These are phyloP conservation scores for Cutaneotrichosporon mucoides DNA, from an alignment of 1,284 basidiomycete genomes.

Conservation along the genomic window DNA sequence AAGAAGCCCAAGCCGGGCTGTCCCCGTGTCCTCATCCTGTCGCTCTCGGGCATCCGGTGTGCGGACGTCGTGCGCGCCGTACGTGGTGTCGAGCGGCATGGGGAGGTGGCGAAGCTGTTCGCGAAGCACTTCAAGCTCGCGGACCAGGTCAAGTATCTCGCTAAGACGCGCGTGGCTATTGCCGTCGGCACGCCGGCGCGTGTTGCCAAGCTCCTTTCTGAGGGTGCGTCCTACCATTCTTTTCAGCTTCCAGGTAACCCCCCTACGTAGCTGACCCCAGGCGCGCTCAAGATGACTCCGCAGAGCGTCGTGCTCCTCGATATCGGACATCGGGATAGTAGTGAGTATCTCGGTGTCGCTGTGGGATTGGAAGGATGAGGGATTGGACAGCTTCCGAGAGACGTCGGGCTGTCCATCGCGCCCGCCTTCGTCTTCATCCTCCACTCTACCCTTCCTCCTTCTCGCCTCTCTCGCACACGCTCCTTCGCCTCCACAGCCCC, in stretches of 20 bases:
- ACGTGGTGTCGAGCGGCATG: constrained; percentile 37
- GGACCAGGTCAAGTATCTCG: constrained; percentile 48
- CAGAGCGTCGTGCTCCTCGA: constrained; percentile 47
- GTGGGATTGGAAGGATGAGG: too few species aligned
- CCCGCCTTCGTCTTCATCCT: too few species aligned
- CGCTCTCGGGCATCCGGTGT: constrained; percentile 46
- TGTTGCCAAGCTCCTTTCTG: constrained; percentile 47
- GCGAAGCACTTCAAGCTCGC: constrained; percentile 50
- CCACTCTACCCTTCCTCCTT: too few species aligned
- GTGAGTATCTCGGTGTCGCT: too few species aligned
- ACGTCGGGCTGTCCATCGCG: too few species aligned
- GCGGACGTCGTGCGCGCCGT: constrained; percentile 49
- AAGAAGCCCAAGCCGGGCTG: constrained; percentile 27
- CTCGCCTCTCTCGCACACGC: neutral
- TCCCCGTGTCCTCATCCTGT: constrained; percentile 45
- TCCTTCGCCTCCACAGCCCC: too few species aligned
- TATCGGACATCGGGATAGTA: constrained; percentile 40
- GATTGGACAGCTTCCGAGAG: too few species aligned
- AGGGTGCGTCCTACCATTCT: constrained; percentile 24
- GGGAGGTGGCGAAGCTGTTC: constrained; percentile 51
- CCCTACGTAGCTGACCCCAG: constrained; percentile 16
- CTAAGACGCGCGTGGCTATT: constrained; percentile 44
- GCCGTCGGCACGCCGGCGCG: constrained; percentile 50
- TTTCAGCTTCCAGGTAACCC: neutral
- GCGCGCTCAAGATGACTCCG: constrained; percentile 38